Evolutionary conservation across 352 stramenopile genomes (phyloP), one percentile per base, ranked within the genome.

Genomic region (Blastocystis sp.): DNA sequence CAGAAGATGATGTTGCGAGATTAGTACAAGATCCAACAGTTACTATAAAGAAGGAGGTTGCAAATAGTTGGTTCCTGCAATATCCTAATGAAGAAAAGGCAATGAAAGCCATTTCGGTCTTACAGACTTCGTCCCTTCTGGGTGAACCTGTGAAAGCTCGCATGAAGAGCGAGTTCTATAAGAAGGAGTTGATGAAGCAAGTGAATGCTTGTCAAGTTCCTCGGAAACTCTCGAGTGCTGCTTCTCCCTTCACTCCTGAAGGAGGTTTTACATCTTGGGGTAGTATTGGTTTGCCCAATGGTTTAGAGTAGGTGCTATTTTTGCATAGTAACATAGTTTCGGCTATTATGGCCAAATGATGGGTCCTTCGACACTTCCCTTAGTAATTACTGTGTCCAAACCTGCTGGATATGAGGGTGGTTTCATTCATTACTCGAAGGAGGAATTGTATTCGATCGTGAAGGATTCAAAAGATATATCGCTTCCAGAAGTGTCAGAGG

Each of bases 91-190:
- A 88, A 46, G n/a, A 71, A 4, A 66, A 56, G 4, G 87, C 87
- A 19, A 57, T 86, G 27, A 27, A 75, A 16, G 87, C 87, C 14
- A 29, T 89, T 32, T 27, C 49, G 24, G 35, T 57, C 52, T 69
- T 89, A 1, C 69, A 86, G n/a, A 59, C 42, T 57, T 67, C 88
- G 75, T 21, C 42, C 19, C 37, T 89, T 21, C 52, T 65, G 3
- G 66, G 54, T 54, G 52, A 88, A 59, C 78, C 87, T 5, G 63
- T 89, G 9, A 88, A 86, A 56, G 78, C 67, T 39, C 77, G 87
- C 5, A 67, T 89, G 29, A 89, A 89, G 77, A 78, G 66, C 32
- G 87, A 88, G 46, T 65, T 83, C 46, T 83, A 83, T 49, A 61
- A 39, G 49, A 83, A 83, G 46, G 71, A 65, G n/a, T 4, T 83